Percentiles rank a stretch among this genome's conserved stretches.
phyloP scores from a whole-genome alignment of 1,139 yeast genomes.

The Entelexis paramagnoliae region DNA sequence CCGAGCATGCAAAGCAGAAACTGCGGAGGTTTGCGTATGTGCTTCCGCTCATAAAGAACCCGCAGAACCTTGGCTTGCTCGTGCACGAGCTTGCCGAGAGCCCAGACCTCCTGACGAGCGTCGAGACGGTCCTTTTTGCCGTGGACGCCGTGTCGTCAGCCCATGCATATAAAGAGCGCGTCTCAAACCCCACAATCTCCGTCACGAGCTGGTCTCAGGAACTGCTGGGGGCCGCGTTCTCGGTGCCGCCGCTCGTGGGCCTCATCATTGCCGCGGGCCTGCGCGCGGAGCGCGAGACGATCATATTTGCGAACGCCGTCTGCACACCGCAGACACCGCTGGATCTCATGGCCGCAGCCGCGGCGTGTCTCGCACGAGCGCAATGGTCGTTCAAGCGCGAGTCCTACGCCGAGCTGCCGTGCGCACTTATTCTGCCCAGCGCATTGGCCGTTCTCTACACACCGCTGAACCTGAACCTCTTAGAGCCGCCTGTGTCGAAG shows the following conservation, averaged over 20 bases:
- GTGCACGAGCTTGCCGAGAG: conserved; percentile 37
- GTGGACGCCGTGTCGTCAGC: conserved; percentile 36
- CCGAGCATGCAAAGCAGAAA: conserved; percentile 3
- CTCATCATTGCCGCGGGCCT: conserved; percentile 18
- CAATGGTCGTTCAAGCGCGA: conserved; percentile 16
- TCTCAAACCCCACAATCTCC: conserved; percentile 54
- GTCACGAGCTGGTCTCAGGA: conserved; percentile 42
- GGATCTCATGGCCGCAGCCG: conserved; percentile 6
- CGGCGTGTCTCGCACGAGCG: conserved; percentile 22
- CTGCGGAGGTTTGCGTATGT: conserved; percentile 14
- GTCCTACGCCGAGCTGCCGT: conserved; percentile 9
- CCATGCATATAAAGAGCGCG: conserved; percentile 43
- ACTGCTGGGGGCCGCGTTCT: conserved; percentile 3
- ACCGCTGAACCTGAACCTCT: conserved; percentile 1
- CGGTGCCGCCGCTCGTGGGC: conserved; percentile 18
- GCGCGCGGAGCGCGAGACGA: conserved; percentile 1
- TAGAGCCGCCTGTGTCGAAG: conserved; percentile 3
- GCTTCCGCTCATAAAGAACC: conserved; percentile 51
- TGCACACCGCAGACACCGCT: background rate
- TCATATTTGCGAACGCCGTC: conserved; percentile 7
- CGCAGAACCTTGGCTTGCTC: conserved; percentile 45
- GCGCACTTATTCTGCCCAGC: conserved; percentile 1
- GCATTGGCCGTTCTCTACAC: conserved; percentile 11
- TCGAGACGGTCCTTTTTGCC: conserved; percentile 18
- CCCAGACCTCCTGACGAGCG: conserved; percentile 8